phyloP scores from a whole-genome alignment of 2,329 filamentous ascomycete species.

The Scopulariopsis brevicaulis region DNA sequence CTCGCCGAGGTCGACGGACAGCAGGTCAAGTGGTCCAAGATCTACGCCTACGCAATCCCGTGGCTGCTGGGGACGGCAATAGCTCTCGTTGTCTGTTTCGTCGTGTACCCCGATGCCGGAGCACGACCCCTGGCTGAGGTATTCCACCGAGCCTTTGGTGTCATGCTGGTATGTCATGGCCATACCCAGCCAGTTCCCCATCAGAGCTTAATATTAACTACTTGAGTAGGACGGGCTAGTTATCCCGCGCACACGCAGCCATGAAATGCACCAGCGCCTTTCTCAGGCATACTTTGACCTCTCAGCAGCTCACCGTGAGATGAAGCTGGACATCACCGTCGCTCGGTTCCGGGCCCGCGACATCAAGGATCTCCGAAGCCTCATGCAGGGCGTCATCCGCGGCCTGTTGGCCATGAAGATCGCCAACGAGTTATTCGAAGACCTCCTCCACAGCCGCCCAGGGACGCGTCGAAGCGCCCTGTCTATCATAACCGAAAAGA shows the following conservation, averaged over 20 bases:
- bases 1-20: constrained; percentile 33
- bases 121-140: constrained; percentile 36
- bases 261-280: constrained; percentile 27
- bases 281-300: constrained; percentile 41
- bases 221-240: constrained; percentile 17
- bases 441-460: constrained; percentile 5
- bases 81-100: constrained; percentile 32
- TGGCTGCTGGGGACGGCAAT: constrained; percentile 45
- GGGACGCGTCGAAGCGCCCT: background rate
- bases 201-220: background rate
- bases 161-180: constrained; percentile 27
- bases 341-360: constrained; percentile 40
- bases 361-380: constrained; percentile 36
- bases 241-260: constrained; percentile 17
- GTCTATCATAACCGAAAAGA: background rate
- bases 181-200: background rate
- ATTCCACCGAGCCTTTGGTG: constrained; percentile 31
- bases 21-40: constrained; percentile 33
- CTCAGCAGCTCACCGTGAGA: constrained; percentile 43
- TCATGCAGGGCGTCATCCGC: constrained; percentile 42
- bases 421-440: constrained; percentile 32
- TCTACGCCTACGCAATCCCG: constrained; percentile 40
- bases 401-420: constrained; percentile 39
- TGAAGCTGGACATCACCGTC: constrained; percentile 43
- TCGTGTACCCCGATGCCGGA: constrained; percentile 43